Base-by-base conservation (phyloP, 331 rosid species). In the Erythrophleum ivorense region DNA sequence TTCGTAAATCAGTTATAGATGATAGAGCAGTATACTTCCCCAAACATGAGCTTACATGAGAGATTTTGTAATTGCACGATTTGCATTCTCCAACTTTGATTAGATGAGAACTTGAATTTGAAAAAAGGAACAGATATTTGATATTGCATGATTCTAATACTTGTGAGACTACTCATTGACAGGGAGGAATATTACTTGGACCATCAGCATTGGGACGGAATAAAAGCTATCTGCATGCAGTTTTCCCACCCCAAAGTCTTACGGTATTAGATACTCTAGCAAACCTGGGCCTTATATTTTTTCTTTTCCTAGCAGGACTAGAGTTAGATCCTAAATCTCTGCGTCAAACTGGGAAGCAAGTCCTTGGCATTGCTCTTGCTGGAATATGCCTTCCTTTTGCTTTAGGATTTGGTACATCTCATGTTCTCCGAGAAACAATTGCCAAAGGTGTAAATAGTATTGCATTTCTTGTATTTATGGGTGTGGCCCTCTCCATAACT, bases 121-220 rank as follows among this genome's bases (percentile, higher is more conserved):
- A 13, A 41, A 68, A 46, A 58, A 7, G 33, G 40, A 65, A 7
- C 34, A n/a, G 55, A 45, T 12, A 40, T 38, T 60, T 67, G 52
- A 66, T 66, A 5, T 52, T 74, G 15, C 58, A 18, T 71, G 67
- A 64, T 65, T 78, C 49, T 49, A 65, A 80, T 15, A 40, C 38
- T 62, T 50, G 3, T 29, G 21, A 46, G 7, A 71, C 16, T n/a
- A 55, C 67, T 58, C 76, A 76, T 86, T 80, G 84, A 57, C 94
- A 95, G 98, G 98, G 98, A 78, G 97, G 98, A 76, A 85, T 95
- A 84, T 31, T 95, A 31, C 97, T 95, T 18, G 98, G 97, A 45
- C 97, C 98, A 34, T 95, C 97, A 33, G 98, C 89, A 1, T 82
- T 95, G 34, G 98, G 98, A 73, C 91, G 97, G 68, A 91, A 83